Evolutionary conservation across 2,329 filamentous ascomycete genomes (phyloP).

Genomic region (Chaetomium sp.): DNA sequence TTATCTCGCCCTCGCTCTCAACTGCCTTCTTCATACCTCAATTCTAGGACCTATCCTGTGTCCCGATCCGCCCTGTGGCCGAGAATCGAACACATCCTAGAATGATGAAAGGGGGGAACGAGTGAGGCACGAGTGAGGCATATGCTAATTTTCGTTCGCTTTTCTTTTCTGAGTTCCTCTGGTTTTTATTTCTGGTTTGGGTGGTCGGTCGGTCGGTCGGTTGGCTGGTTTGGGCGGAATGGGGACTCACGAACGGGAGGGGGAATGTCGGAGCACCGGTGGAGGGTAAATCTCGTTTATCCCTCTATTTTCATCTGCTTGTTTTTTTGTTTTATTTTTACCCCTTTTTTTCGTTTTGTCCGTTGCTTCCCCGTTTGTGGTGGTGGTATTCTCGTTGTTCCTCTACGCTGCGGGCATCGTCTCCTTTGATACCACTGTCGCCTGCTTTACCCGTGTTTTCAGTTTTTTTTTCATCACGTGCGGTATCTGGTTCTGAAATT

Average conservation of each 20-base stretch:
- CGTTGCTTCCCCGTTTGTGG: neutral
- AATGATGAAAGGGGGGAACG: no score
- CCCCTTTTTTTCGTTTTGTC: neutral
- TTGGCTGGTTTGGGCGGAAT: neutral
- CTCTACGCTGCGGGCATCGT: neutral
- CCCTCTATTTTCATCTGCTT: neutral
- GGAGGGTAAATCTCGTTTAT: neutral
- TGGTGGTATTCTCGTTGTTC: constrained; percentile 1
- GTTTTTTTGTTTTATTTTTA: neutral
- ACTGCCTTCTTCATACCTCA: no score
- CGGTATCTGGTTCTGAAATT: neutral
- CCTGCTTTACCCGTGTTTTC: neutral
- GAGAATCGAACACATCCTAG: no score
- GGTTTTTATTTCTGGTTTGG: neutral
- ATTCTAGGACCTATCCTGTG: no score
- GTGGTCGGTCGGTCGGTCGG: neutral
- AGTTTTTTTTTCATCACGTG: neutral
- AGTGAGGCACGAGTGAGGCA: no score
- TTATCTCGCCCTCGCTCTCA: no score
- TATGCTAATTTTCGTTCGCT: neutral
- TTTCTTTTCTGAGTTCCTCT: neutral
- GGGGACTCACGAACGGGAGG: neutral
- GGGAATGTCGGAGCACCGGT: neutral
- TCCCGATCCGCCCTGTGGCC: no score
- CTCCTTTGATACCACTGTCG: constrained; percentile 10